These are phyloP conservation scores for Lentinula aciculospora DNA, from an alignment of 768 basidiomycete species.

Conservation along the genomic window DNA sequence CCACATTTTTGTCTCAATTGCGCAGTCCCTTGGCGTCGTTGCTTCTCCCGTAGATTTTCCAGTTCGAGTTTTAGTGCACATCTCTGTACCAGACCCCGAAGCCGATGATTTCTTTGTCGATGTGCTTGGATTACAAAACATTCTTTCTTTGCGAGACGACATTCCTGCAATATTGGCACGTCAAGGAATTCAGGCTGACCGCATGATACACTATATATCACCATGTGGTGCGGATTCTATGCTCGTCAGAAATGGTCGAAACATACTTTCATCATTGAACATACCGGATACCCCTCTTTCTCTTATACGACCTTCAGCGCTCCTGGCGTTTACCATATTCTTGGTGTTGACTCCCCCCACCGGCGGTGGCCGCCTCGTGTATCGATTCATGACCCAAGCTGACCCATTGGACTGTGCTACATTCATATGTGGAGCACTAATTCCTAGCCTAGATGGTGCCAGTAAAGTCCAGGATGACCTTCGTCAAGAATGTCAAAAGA, in stretches of 20 bases:
- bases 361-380: conserved; percentile 22
- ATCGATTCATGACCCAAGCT: conserved; percentile 25
- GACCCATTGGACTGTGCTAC: conserved; percentile 37
- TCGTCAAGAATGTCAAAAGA: conserved; percentile 20
- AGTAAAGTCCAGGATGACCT: conserved; percentile 4
- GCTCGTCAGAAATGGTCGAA: conserved; percentile 23
- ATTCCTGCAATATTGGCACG: conserved; percentile 24
- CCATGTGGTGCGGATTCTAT: conserved; percentile 27
- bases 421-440: conserved; percentile 31
- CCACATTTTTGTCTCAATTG: conserved; percentile 51
- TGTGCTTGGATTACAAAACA: conserved; percentile 32
- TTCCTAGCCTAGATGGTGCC: conserved; percentile 22
- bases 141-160: conserved; percentile 29
- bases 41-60: conserved; percentile 57
- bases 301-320: conserved; percentile 25
- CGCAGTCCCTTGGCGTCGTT: conserved; percentile 41
- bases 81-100: conserved; percentile 28
- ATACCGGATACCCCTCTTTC: not conserved
- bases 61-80: conserved; percentile 45
- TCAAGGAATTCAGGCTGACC: conserved; percentile 17
- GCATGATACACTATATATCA: conserved; percentile 16
- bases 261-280: conserved; percentile 17
- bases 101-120: conserved; percentile 39
- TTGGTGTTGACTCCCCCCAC: conserved; percentile 31
- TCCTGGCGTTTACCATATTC: conserved; percentile 28